Base-by-base conservation (phyloP, 208 protist species). In the Ichthyophonus hoferi region DNA sequence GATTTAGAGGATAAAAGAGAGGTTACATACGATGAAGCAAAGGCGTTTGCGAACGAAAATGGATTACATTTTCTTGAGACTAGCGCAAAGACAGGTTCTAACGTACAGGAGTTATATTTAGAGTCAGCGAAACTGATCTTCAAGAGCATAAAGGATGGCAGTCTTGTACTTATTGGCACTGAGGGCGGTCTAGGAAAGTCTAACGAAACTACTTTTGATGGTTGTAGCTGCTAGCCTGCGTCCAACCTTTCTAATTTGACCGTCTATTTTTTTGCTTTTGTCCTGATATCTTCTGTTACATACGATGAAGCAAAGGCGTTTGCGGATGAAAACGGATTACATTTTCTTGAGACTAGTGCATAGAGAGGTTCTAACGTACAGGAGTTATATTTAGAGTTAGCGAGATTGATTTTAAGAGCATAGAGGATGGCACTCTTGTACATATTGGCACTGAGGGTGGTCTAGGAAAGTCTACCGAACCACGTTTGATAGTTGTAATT, bases 271-370 rank as follows among this genome's bases (percentile, higher is more conserved):
- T n/a, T n/a, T n/a, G n/a, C n/a, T n/a, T n/a, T n/a, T n/a, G n/a
- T n/a, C n/a, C n/a, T n/a, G n/a, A n/a, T n/a, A n/a, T n/a, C n/a
- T n/a, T n/a, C n/a, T n/a, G 97, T 99, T 0, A 96, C 95, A 0
- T 98, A 95, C 90, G 97, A 98, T 91, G 97, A 99, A 91, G 98
- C 97, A 2, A 93, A 93, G 33, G 93, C 95, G 87, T 98, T 99
- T 93, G 97, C 97, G 0, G 95, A 96, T 86, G 96, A 98, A 89
- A 96, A 98, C 87, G 96, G 96, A 83, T 87, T 94, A 38, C 89
- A 93, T 35, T 95, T 94, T 86, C 34, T 67, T 24, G 42, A 81
- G 50, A n/a, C 14, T 31, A 40, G 35, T 83, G 93, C 92, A 40
- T 93, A 93, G 79, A 94, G 92, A 50, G 94, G 94, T 78, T 89